A percentile compares a stretch with the other conserved stretches of the same genome.
These are phyloP conservation scores for Quercus aquifolioides DNA, from an alignment of 306 rosid genomes.

Conservation along the genomic window DNA sequence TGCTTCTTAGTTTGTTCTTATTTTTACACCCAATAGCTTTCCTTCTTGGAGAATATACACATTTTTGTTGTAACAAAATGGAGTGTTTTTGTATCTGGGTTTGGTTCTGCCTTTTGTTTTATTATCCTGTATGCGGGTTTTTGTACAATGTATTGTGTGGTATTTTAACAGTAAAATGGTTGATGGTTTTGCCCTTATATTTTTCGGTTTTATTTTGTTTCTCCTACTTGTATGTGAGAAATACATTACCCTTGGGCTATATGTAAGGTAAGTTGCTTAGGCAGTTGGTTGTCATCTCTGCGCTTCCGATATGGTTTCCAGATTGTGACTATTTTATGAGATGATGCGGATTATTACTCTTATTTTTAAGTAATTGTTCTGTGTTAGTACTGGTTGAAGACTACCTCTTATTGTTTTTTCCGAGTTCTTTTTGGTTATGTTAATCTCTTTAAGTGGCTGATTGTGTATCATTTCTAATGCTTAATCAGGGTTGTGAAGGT, in stretches of 20 bases:
- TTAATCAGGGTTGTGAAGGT: conserved; percentile 38
- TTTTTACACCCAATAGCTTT: too few relatives aligned
- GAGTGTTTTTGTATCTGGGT: background rate
- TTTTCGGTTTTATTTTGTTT: background rate
- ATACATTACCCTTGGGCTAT: background rate
- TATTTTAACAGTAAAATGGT: background rate
- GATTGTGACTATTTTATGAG: background rate
- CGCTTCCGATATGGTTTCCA: too few relatives aligned
- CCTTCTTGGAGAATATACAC: too few relatives aligned
- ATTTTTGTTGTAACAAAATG: background rate
- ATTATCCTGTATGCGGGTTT: background rate
- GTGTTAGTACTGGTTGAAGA: background rate
- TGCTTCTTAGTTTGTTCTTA: too few relatives aligned
- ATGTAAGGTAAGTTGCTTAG: background rate
- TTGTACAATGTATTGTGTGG: background rate
- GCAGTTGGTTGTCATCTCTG: background rate
- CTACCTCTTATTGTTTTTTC: background rate
- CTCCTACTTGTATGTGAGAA: background rate
- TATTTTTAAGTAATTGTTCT: background rate
- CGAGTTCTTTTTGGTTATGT: background rate
- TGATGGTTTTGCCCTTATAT: background rate
- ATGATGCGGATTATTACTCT: background rate
- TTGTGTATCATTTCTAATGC: background rate
- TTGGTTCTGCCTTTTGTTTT: background rate
- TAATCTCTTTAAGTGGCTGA: conserved; percentile 3